Base-by-base conservation (phyloP, 2,329 filamentous ascomycete species). In the Pseudogymnoascus sp. region DNA sequence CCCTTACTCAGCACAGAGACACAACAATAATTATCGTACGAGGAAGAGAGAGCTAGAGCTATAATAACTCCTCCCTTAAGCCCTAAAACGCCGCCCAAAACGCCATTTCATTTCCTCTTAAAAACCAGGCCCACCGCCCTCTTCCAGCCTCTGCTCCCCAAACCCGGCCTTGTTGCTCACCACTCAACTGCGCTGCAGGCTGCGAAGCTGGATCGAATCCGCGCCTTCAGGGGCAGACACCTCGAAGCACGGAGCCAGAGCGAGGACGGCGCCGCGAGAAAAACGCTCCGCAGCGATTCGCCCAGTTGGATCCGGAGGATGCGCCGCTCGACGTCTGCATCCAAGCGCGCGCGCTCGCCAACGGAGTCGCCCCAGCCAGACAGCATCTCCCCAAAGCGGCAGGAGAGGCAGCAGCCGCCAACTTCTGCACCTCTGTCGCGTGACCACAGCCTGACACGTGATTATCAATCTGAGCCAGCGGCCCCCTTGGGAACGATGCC, bases 401-500 rank as follows among this genome's bases (percentile, higher is more conserved):
- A 39, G 11, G 58, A 43, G 36, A 30, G 33, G 25, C 30, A 37
- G 7, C 30, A 35, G 8, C 58, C 36, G 11, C 57, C 33, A 6
- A 30, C 58, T 8, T 43, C 58, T 38, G 35, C 36, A 15, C 58
- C 35, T 12, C 6, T 59, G 22, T 59, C 58, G 25, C 58, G 35
- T 38, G 58, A 39, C 25, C 35, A 59, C 12, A 59, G 35, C 25
- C 33, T 59, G 36, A 38, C 58, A 30, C 58, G 35, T 38, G 58
- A 39, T 38, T 14, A 14, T 14, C 6, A 18, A 18, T 59, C 33
- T 53, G 50, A 20, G 14, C 53, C 30, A 35, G 7, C 22, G 9
- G 22, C 4, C 14, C 41, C 41, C 41, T 20, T 58, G 53, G 15
- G 35, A 25, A 58, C 36, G 53, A 69, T 82, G 62, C 82, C 82